Conservation (phyloP, 2,329 filamentous ascomycete species). For the Verticillium isaacii region DNA sequence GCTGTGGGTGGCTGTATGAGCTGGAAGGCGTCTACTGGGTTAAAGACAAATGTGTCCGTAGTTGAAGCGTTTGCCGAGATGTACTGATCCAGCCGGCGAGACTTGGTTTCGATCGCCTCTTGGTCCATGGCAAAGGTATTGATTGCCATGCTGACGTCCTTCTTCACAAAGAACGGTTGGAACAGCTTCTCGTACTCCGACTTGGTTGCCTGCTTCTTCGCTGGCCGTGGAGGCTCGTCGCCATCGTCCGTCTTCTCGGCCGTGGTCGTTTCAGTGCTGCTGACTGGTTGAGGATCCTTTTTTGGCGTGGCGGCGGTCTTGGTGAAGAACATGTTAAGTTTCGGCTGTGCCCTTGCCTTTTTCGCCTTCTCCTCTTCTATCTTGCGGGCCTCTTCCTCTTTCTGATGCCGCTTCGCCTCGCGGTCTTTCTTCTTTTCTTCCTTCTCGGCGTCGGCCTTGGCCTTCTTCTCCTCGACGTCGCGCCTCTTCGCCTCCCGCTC, state of each 20-base stretch:
- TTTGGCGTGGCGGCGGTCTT: slow-evolving; percentile 28
- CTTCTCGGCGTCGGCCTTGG: slow-evolving; percentile 25
- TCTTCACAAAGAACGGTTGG: slow-evolving; percentile 74
- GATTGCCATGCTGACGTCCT: slow-evolving; percentile 66
- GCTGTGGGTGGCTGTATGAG: slow-evolving; percentile 29
- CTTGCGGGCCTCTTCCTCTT: slow-evolving; percentile 41
- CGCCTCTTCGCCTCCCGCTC: slow-evolving; percentile 28
- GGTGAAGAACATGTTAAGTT: slow-evolving; percentile 43
- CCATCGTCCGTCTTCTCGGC: not conserved
- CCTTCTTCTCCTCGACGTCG: slow-evolving; percentile 32
- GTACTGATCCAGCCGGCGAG: slow-evolving; percentile 46
- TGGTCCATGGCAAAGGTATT: slow-evolving; percentile 53
- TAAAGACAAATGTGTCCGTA: slow-evolving; percentile 33
- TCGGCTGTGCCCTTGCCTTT: slow-evolving; percentile 43
- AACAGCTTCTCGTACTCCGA: slow-evolving; percentile 68
- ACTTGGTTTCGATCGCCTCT: slow-evolving; percentile 48
- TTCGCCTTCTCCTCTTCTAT: slow-evolving; percentile 40
- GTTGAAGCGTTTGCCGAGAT: slow-evolving; percentile 35
- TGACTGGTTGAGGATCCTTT: not conserved
- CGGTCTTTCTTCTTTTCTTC: slow-evolving; percentile 32
- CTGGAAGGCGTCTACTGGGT: slow-evolving; percentile 41
- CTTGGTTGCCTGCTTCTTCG: slow-evolving; percentile 18
- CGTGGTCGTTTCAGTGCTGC: not conserved
- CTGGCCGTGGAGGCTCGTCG: slow-evolving; percentile 1
- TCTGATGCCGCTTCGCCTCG: slow-evolving; percentile 42